Conservation (phyloP, 2,329 filamentous ascomycete genomes). For the Ascochyta fabae region DNA sequence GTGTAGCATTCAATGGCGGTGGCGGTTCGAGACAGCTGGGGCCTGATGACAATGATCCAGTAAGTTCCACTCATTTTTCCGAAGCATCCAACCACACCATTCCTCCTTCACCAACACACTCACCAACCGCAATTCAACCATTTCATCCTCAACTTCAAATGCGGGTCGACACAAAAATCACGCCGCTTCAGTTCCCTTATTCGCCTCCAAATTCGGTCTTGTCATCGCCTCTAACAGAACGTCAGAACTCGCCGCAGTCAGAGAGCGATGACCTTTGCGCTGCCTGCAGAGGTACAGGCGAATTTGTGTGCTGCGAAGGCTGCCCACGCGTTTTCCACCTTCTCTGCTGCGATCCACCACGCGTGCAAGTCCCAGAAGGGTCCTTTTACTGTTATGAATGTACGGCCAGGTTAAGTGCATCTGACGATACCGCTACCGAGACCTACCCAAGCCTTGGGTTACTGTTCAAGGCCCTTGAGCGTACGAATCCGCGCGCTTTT, state of each 20-base stretch:
- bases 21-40: constrained; percentile 69
- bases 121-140: constrained; percentile 37
- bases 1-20: constrained; percentile 62
- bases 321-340: constrained; percentile 92
- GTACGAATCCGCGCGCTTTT: constrained; percentile 75
- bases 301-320: constrained; percentile 91
- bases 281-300: constrained; percentile 81
- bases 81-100: constrained; percentile 51
- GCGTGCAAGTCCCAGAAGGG: constrained; percentile 39
- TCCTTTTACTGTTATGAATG: constrained; percentile 77
- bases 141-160: constrained; percentile 42
- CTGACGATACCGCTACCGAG: constrained; percentile 35
- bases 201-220: constrained; percentile 45
- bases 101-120: constrained; percentile 46
- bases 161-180: constrained; percentile 38
- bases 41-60: constrained; percentile 63
- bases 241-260: constrained; percentile 48
- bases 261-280: constrained; percentile 91
- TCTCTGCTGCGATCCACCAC: constrained; percentile 81
- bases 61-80: constrained; percentile 56
- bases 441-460: constrained; percentile 57
- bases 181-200: constrained; percentile 42
- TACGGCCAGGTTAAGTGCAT: constrained; percentile 27
- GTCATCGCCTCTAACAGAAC: constrained; percentile 50
- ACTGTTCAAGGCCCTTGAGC: constrained; percentile 69